Evolutionary conservation across 768 basidiomycete genomes (phyloP), one percentile per base, ranked within the genome.

Genomic region (Suillus hirtellus): DNA sequence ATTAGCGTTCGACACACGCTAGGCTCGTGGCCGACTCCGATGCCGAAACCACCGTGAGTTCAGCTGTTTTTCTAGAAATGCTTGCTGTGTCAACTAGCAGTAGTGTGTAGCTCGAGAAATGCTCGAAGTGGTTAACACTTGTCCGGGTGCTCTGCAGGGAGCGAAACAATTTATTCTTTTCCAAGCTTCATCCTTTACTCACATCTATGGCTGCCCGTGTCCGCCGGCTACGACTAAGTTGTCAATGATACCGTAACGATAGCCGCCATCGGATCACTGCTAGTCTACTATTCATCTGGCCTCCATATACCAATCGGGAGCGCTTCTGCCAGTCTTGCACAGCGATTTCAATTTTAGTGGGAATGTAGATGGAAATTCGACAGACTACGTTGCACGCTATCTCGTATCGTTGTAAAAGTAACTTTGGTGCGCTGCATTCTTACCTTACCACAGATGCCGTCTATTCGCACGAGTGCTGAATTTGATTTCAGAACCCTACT

Each of bases 401-500:
- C 5, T 5, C 7, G 5, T 47, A 12, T 47, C 11, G 10, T 21
- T 21, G 47, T 49, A 6, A 21, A 14, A 8, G 24, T 27, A 24
- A 21, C n/a, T n/a, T 46, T 47, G 86, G 84, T 77, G 62, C 55
- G 46, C n/a, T 47, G 46, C 58, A 56, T 8, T 12, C 5, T 4
- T 31, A 24, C n/a, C n/a, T 2, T 24, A 24, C n/a, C n/a, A 17
- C 19, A 38, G 9, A 56, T 37, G 50, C 47, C 35, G 55, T 19
- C 52, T 60, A 38, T n/a, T 40, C 4, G 17, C 12, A 31, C 37
- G 44, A 44, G 50, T 61, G 38, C n/a, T 50, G 31, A 59, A 61
- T n/a, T 54, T 27, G 31, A 42, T 34, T 6, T 42, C 83, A 84
- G 86, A 59, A 86, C 86, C 1, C 76, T 1, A 82, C 81, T 2